These are phyloP conservation scores for Eucalyptus sp. DNA, from an alignment of 345 rosid species.

Conservation along the genomic window DNA sequence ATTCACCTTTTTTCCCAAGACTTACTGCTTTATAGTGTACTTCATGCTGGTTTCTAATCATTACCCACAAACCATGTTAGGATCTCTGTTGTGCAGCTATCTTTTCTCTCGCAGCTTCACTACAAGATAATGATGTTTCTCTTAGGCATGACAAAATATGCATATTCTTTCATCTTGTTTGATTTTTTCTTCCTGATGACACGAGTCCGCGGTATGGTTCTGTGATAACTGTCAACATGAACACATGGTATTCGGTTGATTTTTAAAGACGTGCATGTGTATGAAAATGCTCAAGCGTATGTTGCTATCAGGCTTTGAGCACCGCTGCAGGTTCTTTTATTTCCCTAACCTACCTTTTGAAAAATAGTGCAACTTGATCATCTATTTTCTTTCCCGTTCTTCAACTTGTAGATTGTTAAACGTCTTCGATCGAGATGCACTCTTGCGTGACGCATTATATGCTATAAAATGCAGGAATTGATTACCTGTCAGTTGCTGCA, in stretches of 20 bases:
- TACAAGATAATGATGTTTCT: not conserved
- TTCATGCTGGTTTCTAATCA: not conserved
- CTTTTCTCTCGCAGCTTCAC: not conserved
- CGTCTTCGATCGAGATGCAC: not conserved
- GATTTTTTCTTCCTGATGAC: not conserved
- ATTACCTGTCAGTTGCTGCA: conserved; percentile 78
- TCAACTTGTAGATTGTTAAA: not conserved
- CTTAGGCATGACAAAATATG: not conserved
- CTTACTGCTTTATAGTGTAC: not conserved
- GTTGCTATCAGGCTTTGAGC: not conserved
- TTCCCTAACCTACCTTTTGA: not conserved
- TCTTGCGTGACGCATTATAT: not conserved
- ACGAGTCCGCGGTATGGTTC: not conserved
- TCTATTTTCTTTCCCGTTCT: not conserved
- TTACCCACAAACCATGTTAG: not conserved
- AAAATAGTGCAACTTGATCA: not conserved
- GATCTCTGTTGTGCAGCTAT: not conserved
- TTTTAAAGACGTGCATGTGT: not conserved
- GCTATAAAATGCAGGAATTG: conserved; percentile 34
- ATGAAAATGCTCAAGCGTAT: not conserved
- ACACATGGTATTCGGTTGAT: not conserved
- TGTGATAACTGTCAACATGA: not conserved
- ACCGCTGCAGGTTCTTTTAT: not conserved
- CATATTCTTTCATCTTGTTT: not conserved
- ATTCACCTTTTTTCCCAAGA: not conserved